Evolutionary conservation across 2,329 filamentous ascomycete species (phyloP), one percentile per base, ranked within the genome.

Genomic region (Penicillium sumatraense): DNA sequence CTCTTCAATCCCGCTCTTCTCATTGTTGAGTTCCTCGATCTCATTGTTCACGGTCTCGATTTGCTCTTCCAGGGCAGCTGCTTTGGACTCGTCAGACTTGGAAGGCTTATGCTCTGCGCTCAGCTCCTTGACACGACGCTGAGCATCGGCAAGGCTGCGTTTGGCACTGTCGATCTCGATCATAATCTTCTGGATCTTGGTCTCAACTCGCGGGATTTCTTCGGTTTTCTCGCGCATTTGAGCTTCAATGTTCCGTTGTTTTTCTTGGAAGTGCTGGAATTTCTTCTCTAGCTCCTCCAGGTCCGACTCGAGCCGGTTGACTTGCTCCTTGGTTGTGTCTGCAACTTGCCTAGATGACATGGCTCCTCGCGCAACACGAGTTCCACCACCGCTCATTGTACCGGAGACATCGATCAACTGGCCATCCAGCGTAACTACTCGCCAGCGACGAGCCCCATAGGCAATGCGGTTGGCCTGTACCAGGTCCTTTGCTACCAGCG

Each of bases 301-400:
- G 67, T 97, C 93, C 42, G 84, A 80, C 72, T 99, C 95, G 13
- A 97, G 84, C 75, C 95, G 93, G 47, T 84, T 73, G 3, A 99
- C 93, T 68, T 96, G 90, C 62, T 98, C 93, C 72, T 91, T 93
- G 49, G 87, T 89, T 14, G 89, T 89, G 54, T 96, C 91, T 1
- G 90, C 85, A n/a, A 90, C 88, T 42, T 96, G 86, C 75, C 96
- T 98, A 10, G 93, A 96, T 0, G 93, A 98, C 96, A 99, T 99
- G 54, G 92, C 86, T 0, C 96, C 96, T 69, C 88, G 91, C 66
- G 93, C 93, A 53, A 95, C 90, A 14, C 90, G 90, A 42, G 86
- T 93, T 53, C 95, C 95, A 81, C 95, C 95, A 80, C 95, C 95
- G 55, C 91, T 96, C 95, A 99, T 98, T 31, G 95, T 98, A 81